These are phyloP conservation scores for Cutaneotrichosporon curvatum DNA, from an alignment of 1,284 basidiomycete genomes.

Conservation along the genomic window DNA sequence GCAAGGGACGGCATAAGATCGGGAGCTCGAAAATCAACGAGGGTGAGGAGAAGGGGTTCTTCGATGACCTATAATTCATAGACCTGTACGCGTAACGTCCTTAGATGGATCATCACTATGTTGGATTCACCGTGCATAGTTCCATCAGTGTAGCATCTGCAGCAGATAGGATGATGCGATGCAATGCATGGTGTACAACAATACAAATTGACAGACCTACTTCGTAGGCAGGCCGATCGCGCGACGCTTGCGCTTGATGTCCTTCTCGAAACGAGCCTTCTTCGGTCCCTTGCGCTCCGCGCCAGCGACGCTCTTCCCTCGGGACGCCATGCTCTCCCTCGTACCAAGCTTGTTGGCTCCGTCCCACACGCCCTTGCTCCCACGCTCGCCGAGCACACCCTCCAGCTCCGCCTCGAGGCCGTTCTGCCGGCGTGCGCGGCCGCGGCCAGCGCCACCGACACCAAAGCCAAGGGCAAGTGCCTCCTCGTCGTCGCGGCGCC, in stretches of 20 bases:
- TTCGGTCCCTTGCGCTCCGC: slow-evolving; percentile 50
- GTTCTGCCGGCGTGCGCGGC: slow-evolving; percentile 58
- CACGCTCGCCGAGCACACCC: slow-evolving; percentile 62
- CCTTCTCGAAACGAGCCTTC: slow-evolving; percentile 68
- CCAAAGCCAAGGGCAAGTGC: slow-evolving; percentile 76
- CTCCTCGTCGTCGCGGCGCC: slow-evolving; percentile 77
- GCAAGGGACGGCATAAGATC: slow-evolving; percentile 37
- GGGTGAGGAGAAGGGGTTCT: slow-evolving; percentile 59
- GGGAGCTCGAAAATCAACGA: slow-evolving; percentile 25
- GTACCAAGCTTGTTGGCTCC: slow-evolving; percentile 49
- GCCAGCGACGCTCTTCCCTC: slow-evolving; percentile 7
- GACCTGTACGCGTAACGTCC: too few species aligned
- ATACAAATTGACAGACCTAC: background rate
- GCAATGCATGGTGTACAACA: background rate
- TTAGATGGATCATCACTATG: too few species aligned
- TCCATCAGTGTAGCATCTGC: too few species aligned
- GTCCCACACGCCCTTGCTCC: slow-evolving; percentile 50
- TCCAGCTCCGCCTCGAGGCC: slow-evolving; percentile 77
- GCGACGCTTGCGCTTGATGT: slow-evolving; percentile 50
- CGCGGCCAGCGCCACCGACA: slow-evolving; percentile 42
- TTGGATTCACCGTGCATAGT: too few species aligned
- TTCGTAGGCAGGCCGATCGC: slow-evolving; percentile 15
- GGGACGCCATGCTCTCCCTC: slow-evolving; percentile 57
- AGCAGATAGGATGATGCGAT: too few species aligned
- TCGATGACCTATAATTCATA: slow-evolving; percentile 54